phyloP scores from a whole-genome alignment of 2,329 filamentous ascomycete genomes.

The Botrytis pseudocinerea region DNA sequence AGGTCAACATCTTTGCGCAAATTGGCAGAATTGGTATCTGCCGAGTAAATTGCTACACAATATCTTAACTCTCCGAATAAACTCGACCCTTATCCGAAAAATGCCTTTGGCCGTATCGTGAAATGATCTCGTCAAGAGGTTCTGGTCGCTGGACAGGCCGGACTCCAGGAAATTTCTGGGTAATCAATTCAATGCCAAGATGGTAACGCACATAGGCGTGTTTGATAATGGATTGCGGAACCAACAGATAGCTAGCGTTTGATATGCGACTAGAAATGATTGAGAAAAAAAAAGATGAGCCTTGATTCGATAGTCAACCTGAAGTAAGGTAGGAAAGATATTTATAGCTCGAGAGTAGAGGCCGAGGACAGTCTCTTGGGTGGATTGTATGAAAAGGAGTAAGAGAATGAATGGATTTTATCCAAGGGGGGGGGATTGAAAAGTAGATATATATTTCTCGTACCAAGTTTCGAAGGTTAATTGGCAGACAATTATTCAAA shows the following conservation, averaged over 20 bases:
- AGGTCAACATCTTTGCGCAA: conserved; percentile 67
- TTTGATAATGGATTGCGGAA: conserved; percentile 20
- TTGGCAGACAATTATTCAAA: background rate
- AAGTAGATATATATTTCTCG: conserved; percentile 10
- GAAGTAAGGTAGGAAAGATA: background rate
- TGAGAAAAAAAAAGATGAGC: conserved; percentile 3
- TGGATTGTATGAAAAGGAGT: background rate
- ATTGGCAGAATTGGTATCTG: conserved; percentile 26
- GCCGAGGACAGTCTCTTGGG: background rate
- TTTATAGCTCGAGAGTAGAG: background rate
- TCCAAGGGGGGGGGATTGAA: background rate
- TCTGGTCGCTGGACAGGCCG: conserved; percentile 5
- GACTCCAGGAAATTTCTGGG: conserved; percentile 5
- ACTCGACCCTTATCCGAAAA: background rate
- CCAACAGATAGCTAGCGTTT: conserved; percentile 13
- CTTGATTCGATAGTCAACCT: background rate
- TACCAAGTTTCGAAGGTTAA: background rate
- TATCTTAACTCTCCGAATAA: background rate
- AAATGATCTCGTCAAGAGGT: background rate
- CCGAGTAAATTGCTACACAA: conserved; percentile 1
- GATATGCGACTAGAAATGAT: background rate
- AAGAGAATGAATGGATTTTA: background rate
- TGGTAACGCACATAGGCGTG: conserved; percentile 16
- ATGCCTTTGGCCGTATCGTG: background rate
- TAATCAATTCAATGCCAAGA: conserved; percentile 17